These are phyloP conservation scores for Leccinum arenicola DNA, from an alignment of 768 basidiomycete species.

Conservation along the genomic window DNA sequence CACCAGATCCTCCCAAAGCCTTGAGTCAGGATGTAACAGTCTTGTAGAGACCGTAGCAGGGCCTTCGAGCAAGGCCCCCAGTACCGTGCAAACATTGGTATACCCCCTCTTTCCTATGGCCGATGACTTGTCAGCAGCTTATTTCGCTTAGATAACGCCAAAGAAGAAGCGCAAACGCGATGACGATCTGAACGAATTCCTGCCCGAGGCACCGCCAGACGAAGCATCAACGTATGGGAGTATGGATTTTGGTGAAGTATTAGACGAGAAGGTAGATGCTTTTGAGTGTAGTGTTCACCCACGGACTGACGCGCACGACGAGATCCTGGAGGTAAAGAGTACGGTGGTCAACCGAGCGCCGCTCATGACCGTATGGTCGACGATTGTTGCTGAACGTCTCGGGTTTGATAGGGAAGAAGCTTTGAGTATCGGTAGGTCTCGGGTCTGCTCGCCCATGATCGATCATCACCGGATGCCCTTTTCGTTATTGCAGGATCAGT, in stretches of 20 bases:
- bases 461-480: not conserved
- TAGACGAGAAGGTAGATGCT: constrained; percentile 60
- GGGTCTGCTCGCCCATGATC: not conserved
- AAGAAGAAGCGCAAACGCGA: constrained; percentile 49
- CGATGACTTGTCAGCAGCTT: not conserved
- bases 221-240: constrained; percentile 51
- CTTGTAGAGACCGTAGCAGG: constrained; percentile 1
- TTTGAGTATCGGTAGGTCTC: constrained; percentile 75
- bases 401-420: constrained; percentile 90
- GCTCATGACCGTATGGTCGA: constrained; percentile 93
- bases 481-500: constrained; percentile 63
- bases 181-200: constrained; percentile 52
- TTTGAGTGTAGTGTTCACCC: not conserved
- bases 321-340: constrained; percentile 61
- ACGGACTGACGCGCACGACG: constrained; percentile 3
- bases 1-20: constrained; percentile 22
- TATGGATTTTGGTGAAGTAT: constrained; percentile 68
- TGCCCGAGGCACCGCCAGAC: constrained; percentile 50
- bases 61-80: constrained; percentile 12
- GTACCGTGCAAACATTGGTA: constrained; percentile 33
- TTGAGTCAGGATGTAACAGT: constrained; percentile 14
- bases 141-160: constrained; percentile 38
- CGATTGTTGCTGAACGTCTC: constrained; percentile 77
- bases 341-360: constrained; percentile 88
- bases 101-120: constrained; percentile 4